phyloP scores from a whole-genome alignment of 192 early-diverging fungal species.

The Umbelopsis sp. region DNA sequence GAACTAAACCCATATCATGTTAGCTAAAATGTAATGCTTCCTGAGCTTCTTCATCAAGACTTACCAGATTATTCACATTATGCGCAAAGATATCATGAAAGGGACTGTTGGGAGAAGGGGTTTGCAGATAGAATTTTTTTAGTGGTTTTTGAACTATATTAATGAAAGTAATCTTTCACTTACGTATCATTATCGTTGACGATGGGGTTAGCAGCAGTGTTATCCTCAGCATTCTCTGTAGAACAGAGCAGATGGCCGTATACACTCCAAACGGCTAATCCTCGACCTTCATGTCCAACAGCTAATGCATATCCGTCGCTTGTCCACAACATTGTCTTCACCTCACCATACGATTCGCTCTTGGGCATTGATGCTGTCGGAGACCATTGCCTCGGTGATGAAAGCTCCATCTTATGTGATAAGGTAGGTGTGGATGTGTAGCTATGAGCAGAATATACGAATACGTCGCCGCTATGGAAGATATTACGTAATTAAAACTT shows the following conservation, averaged over 20 bases:
- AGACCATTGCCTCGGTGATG: background rate
- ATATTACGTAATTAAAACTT: background rate
- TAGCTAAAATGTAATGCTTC: background rate
- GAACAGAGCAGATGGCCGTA: constrained; percentile 58
- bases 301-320: constrained; percentile 74
- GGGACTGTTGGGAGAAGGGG: background rate
- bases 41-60: background rate
- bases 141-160: background rate
- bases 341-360: constrained; percentile 24
- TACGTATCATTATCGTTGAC: background rate
- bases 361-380: background rate
- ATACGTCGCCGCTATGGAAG: constrained; percentile 48
- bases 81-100: constrained; percentile 59
- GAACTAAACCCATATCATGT: constrained; percentile 46
- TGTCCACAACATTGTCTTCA: constrained; percentile 67
- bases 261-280: constrained; percentile 78
- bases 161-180: background rate
- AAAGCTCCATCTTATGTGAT: constrained; percentile 52
- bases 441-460: constrained; percentile 54
- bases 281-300: constrained; percentile 63
- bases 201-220: background rate
- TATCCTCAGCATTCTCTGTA: constrained; percentile 13
- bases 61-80: constrained; percentile 61
- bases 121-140: background rate
- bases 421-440: constrained; percentile 43